A percentile compares a stretch with the other conserved stretches of the same genome.
These are phyloP conservation scores for Erucastrum elatum DNA, from an alignment of 345 rosid genomes.

Conservation along the genomic window DNA sequence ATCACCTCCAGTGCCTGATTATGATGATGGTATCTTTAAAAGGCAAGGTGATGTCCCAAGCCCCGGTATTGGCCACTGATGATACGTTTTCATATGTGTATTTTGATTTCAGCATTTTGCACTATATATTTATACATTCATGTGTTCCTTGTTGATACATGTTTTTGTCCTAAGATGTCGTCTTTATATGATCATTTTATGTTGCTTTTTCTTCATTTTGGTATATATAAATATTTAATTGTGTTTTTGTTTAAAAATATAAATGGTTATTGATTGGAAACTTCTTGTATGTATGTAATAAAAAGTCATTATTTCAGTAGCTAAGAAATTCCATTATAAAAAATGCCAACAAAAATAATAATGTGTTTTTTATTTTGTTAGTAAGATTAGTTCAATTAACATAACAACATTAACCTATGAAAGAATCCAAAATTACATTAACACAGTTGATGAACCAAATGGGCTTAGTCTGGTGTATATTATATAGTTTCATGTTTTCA, in stretches of 20 bases:
- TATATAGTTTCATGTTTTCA: background rate
- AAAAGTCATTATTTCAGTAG: background rate
- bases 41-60: conserved; percentile 88
- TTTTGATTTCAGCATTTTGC: conserved; percentile 1
- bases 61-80: conserved; percentile 74
- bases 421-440: background rate
- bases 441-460: background rate
- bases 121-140: conserved; percentile 8
- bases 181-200: conserved; percentile 10
- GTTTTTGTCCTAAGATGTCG: conserved; percentile 6
- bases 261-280: background rate
- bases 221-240: background rate
- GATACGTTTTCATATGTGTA: conserved; percentile 4
- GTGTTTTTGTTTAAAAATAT: background rate
- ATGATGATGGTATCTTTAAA: conserved; percentile 62
- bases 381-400: background rate
- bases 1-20: conserved; percentile 44
- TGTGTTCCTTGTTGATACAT: conserved; percentile 8
- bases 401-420: background rate
- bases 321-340: no score
- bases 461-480: background rate
- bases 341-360: no score
- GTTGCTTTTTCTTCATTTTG: conserved; percentile 7
- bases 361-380: no score
- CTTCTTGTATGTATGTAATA: background rate